These are phyloP conservation scores for Lophium mytilinum DNA, from an alignment of 495 filamentous ascomycete genomes.

Conservation along the genomic window DNA sequence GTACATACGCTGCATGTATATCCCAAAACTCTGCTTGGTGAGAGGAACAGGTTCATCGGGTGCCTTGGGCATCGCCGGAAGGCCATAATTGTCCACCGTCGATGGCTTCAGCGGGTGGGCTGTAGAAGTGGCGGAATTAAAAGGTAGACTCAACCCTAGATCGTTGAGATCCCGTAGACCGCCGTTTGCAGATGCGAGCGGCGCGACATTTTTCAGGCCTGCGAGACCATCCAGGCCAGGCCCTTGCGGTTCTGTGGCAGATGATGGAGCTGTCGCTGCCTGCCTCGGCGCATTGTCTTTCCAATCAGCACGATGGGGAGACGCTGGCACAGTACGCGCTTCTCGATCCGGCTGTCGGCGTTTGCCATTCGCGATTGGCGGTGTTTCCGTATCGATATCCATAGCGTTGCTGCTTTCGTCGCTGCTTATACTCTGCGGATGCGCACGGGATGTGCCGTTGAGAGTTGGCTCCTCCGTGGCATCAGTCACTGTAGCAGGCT, in stretches of 20 bases:
- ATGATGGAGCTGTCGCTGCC: not conserved
- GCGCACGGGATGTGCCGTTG: slow-evolving; percentile 9
- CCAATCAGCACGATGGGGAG: slow-evolving; percentile 16
- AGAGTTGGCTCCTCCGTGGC: slow-evolving; percentile 4
- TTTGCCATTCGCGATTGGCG: not conserved
- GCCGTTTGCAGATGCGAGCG: slow-evolving; percentile 50
- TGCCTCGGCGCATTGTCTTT: slow-evolving; percentile 5
- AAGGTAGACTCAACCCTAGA: slow-evolving; percentile 60
- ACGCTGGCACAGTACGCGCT: slow-evolving; percentile 19
- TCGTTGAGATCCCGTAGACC: slow-evolving; percentile 56
- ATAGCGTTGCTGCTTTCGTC: slow-evolving; percentile 30
- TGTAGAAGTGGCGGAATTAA: slow-evolving; percentile 54
- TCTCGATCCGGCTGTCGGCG: not conserved
- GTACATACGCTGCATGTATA: slow-evolving; percentile 55
- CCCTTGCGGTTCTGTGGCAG: not conserved
- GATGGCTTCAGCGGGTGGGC: slow-evolving; percentile 36
- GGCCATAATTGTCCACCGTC: slow-evolving; percentile 38
- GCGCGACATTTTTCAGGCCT: slow-evolving; percentile 40
- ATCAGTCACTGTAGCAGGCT: slow-evolving; percentile 6
- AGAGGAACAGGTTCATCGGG: slow-evolving; percentile 37
- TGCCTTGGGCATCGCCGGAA: slow-evolving; percentile 57
- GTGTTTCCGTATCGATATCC: slow-evolving; percentile 33
- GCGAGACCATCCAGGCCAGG: slow-evolving; percentile 8
- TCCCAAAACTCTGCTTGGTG: slow-evolving; percentile 40
- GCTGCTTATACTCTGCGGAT: slow-evolving; percentile 7